Evolutionary conservation across 2,329 filamentous ascomycete species (phyloP).

Genomic region (Colletotrichum eremochloae): DNA sequence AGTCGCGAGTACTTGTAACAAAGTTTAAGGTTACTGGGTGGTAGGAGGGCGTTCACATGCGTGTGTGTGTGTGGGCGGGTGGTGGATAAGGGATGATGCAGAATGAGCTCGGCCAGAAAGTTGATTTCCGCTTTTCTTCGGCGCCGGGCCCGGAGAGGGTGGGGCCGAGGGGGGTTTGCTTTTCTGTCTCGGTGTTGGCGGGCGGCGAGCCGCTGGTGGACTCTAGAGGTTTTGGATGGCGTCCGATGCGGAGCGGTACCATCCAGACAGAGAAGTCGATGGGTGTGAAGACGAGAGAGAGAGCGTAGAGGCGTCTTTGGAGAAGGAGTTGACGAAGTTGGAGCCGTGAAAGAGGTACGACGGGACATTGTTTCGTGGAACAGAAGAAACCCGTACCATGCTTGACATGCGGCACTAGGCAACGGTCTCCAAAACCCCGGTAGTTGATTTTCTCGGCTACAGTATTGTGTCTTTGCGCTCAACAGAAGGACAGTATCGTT

Average conservation of each 20-base stretch:
- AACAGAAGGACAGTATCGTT: too few species aligned
- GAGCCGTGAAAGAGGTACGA: not conserved
- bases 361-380: too few species aligned
- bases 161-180: not conserved
- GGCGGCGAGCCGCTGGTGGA: constrained; percentile 48
- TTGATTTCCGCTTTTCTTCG: not conserved
- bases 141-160: not conserved
- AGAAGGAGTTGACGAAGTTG: constrained; percentile 4
- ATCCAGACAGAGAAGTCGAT: constrained; percentile 37
- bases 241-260: constrained; percentile 46
- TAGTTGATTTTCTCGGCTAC: too few species aligned
- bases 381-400: too few species aligned
- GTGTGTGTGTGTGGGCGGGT: not conserved
- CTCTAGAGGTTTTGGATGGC: constrained; percentile 53
- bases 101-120: not conserved
- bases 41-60: not conserved
- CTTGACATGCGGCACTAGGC: too few species aligned
- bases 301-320: constrained; percentile 10
- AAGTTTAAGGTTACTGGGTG: not conserved
- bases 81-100: not conserved
- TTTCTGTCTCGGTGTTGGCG: not conserved
- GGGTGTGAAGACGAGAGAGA: not conserved
- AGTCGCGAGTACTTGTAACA: not conserved
- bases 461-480: too few species aligned
- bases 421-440: too few species aligned